Evolutionary conservation across 2,329 filamentous ascomycete species (phyloP).

Genomic region (Xylariaceae sp.): DNA sequence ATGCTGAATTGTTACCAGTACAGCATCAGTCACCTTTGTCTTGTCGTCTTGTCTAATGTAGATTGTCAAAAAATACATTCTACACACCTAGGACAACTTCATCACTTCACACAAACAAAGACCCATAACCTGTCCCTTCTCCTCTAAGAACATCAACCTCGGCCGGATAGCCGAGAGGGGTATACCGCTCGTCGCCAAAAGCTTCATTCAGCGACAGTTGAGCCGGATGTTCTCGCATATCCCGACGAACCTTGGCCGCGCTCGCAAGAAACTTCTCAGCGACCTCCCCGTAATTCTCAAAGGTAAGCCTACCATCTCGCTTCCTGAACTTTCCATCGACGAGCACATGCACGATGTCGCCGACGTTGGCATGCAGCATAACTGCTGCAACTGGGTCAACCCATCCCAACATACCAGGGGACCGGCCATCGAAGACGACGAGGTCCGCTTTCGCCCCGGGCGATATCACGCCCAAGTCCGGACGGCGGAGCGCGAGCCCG

Average conservation of each 20-base stretch:
- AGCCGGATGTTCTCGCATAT: constrained; percentile 22
- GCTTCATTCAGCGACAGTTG: neutral
- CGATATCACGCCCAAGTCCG: constrained; percentile 46
- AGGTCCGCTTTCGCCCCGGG: constrained; percentile 51
- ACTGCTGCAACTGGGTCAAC: constrained; percentile 51
- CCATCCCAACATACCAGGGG: constrained; percentile 49
- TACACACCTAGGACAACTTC: too few relatives aligned
- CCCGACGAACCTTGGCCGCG: constrained; percentile 32
- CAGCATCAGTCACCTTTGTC: neutral
- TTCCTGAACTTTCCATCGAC: constrained; percentile 47
- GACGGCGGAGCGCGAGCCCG: constrained; percentile 45
- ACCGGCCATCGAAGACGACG: constrained; percentile 46
- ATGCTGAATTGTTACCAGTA: constrained; percentile 1
- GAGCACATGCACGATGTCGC: constrained; percentile 47
- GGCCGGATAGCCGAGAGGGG: constrained; percentile 13
- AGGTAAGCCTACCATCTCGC: constrained; percentile 35
- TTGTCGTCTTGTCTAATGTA: neutral
- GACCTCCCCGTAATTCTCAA: constrained; percentile 27
- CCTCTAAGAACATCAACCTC: constrained; percentile 23
- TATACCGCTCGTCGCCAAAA: neutral
- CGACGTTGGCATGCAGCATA: constrained; percentile 49
- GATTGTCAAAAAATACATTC: neutral
- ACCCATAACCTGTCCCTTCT: constrained; percentile 24
- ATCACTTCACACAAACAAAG: constrained; percentile 19
- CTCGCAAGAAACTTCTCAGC: constrained; percentile 33